phyloP scores from a whole-genome alignment of 2,329 filamentous ascomycete genomes.

The Aspergillus sp. region DNA sequence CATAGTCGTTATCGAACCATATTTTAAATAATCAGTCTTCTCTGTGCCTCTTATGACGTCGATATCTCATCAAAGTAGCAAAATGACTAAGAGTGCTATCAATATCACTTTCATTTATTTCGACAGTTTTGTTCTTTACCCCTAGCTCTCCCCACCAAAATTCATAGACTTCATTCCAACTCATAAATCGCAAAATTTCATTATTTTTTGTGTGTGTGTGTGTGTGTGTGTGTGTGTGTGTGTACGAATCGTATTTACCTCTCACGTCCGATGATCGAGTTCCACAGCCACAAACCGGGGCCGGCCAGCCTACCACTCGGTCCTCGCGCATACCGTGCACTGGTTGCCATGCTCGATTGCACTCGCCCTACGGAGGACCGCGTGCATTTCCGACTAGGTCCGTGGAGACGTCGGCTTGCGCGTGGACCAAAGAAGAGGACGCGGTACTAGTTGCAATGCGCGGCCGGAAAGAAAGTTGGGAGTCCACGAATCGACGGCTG shows the following conservation, averaged over 20 bases:
- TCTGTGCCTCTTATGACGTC: too few relatives aligned
- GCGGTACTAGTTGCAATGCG: constrained; percentile 1
- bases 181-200: too few relatives aligned
- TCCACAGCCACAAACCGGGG: background rate
- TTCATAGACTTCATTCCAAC: too few relatives aligned
- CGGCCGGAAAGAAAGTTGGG: constrained; percentile 1
- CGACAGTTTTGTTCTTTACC: too few relatives aligned
- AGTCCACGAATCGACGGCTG: background rate
- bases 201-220: too few relatives aligned
- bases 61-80: too few relatives aligned
- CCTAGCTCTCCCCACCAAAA: too few relatives aligned
- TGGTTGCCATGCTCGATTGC: background rate
- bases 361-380: background rate
- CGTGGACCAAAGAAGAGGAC: constrained; percentile 3
- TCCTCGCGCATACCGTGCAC: background rate
- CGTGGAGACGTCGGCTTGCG: background rate
- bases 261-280: background rate
- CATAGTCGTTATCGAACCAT: too few relatives aligned
- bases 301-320: background rate
- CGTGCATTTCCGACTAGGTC: background rate
- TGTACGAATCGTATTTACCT: background rate
- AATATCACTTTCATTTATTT: too few relatives aligned
- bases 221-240: too few relatives aligned
- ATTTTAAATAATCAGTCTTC: too few relatives aligned
- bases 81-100: too few relatives aligned